Conservation (phyloP, 495 filamentous ascomycete species). For the Hypoxylon intermedium region DNA sequence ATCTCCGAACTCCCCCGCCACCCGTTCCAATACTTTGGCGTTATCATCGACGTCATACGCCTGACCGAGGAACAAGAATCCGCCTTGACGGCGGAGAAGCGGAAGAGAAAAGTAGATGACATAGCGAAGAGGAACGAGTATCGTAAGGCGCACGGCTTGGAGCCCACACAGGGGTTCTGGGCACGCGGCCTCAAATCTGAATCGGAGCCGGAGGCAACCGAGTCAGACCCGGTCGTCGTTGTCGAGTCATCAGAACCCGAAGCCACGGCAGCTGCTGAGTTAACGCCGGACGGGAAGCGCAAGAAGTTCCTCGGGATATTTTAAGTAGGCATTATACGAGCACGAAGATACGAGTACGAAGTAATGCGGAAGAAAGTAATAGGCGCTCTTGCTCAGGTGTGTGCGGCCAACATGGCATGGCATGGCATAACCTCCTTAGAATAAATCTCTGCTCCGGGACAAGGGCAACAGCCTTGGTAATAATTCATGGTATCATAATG, state of each 20-base stretch:
- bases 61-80: conserved; percentile 72
- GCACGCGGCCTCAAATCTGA: conserved; percentile 13
- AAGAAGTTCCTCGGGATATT: conserved; percentile 56
- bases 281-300: conserved; percentile 37
- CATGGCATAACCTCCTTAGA: conserved; percentile 2
- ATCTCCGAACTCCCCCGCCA: conserved; percentile 64
- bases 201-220: conserved; percentile 1
- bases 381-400: conserved; percentile 8
- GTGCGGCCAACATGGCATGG: conserved; percentile 1
- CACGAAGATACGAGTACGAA: not conserved
- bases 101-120: conserved; percentile 74
- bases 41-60: conserved; percentile 69
- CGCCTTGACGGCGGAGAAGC: conserved; percentile 67
- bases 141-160: conserved; percentile 81
- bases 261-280: conserved; percentile 9
- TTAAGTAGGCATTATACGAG: conserved; percentile 23
- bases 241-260: conserved; percentile 13
- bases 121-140: conserved; percentile 79
- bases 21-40: conserved; percentile 65
- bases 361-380: conserved; percentile 4
- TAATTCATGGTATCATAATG: conserved; percentile 37
- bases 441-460: conserved; percentile 21
- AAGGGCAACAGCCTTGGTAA: conserved; percentile 13
- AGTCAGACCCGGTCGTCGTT: conserved; percentile 7
- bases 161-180: conserved; percentile 57